Percentiles rank a stretch among this genome's conserved stretches.
Conservation (phyloP, 441 rosid species). For the Erysimum cheiri region DNA sequence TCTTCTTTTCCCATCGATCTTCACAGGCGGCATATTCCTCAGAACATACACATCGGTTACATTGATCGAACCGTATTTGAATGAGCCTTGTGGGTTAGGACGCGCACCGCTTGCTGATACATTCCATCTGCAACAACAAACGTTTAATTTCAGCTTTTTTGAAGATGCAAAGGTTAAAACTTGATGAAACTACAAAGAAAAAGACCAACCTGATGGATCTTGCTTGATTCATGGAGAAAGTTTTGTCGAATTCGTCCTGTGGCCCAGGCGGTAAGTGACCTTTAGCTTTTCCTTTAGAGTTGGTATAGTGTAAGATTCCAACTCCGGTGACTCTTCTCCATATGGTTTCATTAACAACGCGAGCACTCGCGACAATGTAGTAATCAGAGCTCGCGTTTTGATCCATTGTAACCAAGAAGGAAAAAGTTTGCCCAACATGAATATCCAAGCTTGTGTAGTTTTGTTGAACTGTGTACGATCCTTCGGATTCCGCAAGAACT, state of each 20-base stretch:
- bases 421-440: constrained; percentile 90
- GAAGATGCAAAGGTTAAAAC: neutral
- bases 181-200: neutral
- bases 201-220: constrained; percentile 84
- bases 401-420: constrained; percentile 90
- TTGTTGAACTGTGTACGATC: constrained; percentile 86
- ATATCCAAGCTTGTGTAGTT: constrained; percentile 94
- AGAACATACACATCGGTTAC: constrained; percentile 81
- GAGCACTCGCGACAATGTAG: constrained; percentile 95
- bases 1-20: constrained; percentile 63
- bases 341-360: constrained; percentile 80
- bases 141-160: neutral
- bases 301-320: constrained; percentile 82
- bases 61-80: constrained; percentile 88
- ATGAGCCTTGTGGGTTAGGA: constrained; percentile 97
- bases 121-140: constrained; percentile 61
- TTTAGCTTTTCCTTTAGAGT: constrained; percentile 85
- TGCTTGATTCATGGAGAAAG: constrained; percentile 96
- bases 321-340: constrained; percentile 97
- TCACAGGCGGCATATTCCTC: constrained; percentile 68
- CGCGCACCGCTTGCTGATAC: constrained; percentile 96
- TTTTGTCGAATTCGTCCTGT: constrained; percentile 78
- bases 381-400: constrained; percentile 93
- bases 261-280: constrained; percentile 90
- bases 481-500: constrained; percentile 85